Evolutionary conservation across 176 grass and related monocot genomes (phyloP), one percentile per base, ranked within the genome.

Genomic region (Pharus latifolius): DNA sequence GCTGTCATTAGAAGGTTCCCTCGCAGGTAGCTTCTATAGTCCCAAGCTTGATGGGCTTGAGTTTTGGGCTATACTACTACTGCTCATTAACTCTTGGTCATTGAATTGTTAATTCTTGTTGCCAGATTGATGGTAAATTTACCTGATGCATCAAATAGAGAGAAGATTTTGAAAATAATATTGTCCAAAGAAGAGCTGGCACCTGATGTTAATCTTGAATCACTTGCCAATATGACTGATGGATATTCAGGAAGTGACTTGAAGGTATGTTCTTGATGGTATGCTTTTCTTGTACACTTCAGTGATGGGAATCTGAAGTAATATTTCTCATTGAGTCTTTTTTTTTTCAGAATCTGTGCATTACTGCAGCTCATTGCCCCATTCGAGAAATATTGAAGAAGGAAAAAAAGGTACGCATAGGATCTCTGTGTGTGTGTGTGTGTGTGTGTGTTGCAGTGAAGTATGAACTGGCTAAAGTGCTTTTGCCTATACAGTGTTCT

Each of bases 201-300:
- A 25, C 11, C 72, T 45, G 72, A 84, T 83, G 75, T 91, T 17
- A 64, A 76, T 81, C 32, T 91, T 27, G 41, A 82, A 55, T 61
- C 18, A 5, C 45, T 91, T 82, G 85, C 92, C 40, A 91, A 82
- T 74, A 89, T 76, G 79, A 87, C 92, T 54, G 79, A 86, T 64
- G 85, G 88, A 74, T 96, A 87, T 75, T 96, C 88, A 43, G 92
- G 88, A 67, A 91, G 88, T 68, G 88, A 96, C 59, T 79, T 96
- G 76, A 96, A 89, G 80, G 88, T 96, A 70, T 52, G 65, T 47
- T 78, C 49, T 42, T 30, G 15, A 33, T 83, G 31, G 7, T 80
- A 18, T 18, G 26, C 65, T 53, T 63, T 69, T 29, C 10, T 67
- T 51, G 47, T 35, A 35, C 25, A 20, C 8, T 49, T 65, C 4